Conservation (phyloP, 331 rosid species). For the Phaseolus coccineus region DNA sequence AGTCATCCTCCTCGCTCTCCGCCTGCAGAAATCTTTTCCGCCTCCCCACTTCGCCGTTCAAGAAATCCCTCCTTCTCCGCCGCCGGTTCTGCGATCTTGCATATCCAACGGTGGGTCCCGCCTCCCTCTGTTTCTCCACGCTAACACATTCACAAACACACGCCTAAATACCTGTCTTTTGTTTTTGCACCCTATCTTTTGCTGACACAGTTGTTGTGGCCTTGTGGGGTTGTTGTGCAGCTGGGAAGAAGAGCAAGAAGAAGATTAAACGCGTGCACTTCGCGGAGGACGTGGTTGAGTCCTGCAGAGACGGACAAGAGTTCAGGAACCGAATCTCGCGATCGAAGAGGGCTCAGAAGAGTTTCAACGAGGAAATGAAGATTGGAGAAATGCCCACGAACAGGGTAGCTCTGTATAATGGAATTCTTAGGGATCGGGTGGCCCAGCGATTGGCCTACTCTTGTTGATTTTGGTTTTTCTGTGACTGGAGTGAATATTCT, state of each 20-base stretch:
- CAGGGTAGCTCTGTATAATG: constrained; percentile 80
- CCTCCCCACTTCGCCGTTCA: constrained; percentile 51
- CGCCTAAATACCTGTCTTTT: too few species aligned
- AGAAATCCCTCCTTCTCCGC: constrained; percentile 40
- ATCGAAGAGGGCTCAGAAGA: constrained; percentile 47
- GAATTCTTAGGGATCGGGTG: constrained; percentile 83
- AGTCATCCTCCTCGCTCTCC: constrained; percentile 77
- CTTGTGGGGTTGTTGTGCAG: constrained; percentile 47
- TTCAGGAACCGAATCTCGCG: constrained; percentile 52
- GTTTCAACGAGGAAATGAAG: constrained; percentile 13
- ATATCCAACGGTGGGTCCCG: constrained; percentile 68
- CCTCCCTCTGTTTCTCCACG: background rate
- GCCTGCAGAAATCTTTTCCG: constrained; percentile 68
- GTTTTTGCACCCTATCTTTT: background rate
- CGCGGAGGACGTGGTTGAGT: constrained; percentile 80
- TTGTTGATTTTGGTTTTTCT: constrained; percentile 50
- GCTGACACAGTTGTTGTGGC: constrained; percentile 7
- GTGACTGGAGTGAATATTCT: constrained; percentile 44
- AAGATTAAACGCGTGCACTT: constrained; percentile 77
- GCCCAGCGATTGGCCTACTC: constrained; percentile 78
- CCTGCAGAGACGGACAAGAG: constrained; percentile 62
- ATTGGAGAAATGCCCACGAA: constrained; percentile 75
- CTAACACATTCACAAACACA: constrained; percentile 25
- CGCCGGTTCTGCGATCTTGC: constrained; percentile 76
- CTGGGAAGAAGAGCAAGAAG: constrained; percentile 57